These are phyloP conservation scores for Pyracantha coccinea DNA, from an alignment of 331 rosid species.

Conservation along the genomic window DNA sequence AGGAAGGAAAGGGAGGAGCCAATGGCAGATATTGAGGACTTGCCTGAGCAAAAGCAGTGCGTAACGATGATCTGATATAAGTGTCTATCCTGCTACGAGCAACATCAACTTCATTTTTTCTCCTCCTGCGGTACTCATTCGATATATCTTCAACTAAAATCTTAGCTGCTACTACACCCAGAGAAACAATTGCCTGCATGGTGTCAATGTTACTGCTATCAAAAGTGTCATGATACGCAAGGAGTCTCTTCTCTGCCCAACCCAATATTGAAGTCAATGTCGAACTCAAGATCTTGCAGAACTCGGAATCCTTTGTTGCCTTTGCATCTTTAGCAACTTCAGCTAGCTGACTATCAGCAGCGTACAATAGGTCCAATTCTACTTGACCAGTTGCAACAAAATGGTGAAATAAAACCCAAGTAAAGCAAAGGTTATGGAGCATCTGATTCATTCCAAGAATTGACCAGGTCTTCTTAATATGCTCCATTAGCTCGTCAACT, in stretches of 20 bases:
- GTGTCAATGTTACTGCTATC: slow-evolving; percentile 58
- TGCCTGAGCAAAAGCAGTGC: slow-evolving; percentile 89
- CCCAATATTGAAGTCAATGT: slow-evolving; percentile 53
- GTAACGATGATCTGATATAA: slow-evolving; percentile 82
- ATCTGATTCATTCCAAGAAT: slow-evolving; percentile 77
- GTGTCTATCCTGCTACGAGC: slow-evolving; percentile 62
- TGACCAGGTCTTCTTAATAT: slow-evolving; percentile 92
- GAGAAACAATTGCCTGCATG: slow-evolving; percentile 78
- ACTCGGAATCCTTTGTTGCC: slow-evolving; percentile 46
- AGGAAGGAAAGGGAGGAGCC: background rate
- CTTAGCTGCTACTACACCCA: slow-evolving; percentile 73
- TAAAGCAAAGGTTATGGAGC: slow-evolving; percentile 80
- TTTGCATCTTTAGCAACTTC: slow-evolving; percentile 80
- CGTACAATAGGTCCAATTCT: slow-evolving; percentile 76
- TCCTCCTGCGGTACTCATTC: slow-evolving; percentile 53
- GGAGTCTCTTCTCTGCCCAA: slow-evolving; percentile 54
- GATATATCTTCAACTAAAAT: slow-evolving; percentile 69
- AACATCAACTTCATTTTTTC: slow-evolving; percentile 51
- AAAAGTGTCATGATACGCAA: slow-evolving; percentile 58
- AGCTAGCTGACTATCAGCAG: slow-evolving; percentile 62
- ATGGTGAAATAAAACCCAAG: slow-evolving; percentile 87
- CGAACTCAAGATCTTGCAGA: slow-evolving; percentile 52
- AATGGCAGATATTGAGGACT: slow-evolving; percentile 20
- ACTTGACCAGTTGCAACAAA: slow-evolving; percentile 81
- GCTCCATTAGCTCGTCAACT: slow-evolving; percentile 90